A percentile compares a stretch with the other conserved stretches of the same genome.
phyloP scores from a whole-genome alignment of 108 stramenopile species.

The Skeletonema grethae region DNA sequence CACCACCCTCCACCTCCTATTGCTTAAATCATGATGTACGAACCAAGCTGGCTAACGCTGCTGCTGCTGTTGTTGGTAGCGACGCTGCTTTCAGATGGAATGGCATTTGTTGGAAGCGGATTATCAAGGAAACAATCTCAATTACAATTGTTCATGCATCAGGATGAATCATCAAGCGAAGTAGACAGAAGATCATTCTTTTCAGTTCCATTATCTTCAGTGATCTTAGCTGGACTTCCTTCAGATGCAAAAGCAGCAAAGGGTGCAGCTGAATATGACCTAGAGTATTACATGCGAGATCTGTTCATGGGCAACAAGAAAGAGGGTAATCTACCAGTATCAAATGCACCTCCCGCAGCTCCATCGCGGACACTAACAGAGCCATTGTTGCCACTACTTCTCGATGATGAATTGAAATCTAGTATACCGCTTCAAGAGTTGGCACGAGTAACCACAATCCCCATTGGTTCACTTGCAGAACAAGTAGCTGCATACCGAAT shows the following conservation, averaged over 20 bases:
- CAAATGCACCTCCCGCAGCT: slow-evolving; percentile 47
- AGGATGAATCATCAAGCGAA: not conserved
- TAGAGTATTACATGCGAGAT: slow-evolving; percentile 85
- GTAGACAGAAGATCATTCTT: slow-evolving; percentile 1
- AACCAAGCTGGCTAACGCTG: too few relatives aligned
- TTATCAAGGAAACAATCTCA: not conserved
- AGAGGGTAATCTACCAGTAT: slow-evolving; percentile 68
- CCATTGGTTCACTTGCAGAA: slow-evolving; percentile 17
- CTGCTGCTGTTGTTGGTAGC: not conserved
- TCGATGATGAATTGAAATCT: slow-evolving; percentile 46
- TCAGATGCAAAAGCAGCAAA: slow-evolving; percentile 54
- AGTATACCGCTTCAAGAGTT: slow-evolving; percentile 51
- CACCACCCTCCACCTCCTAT: too few relatives aligned
- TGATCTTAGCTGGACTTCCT: slow-evolving; percentile 2
- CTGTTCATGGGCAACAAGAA: slow-evolving; percentile 68
- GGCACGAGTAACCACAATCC: slow-evolving; percentile 17
- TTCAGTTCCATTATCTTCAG: not conserved
- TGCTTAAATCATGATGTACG: too few relatives aligned
- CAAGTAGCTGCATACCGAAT: slow-evolving; percentile 32
- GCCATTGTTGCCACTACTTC: slow-evolving; percentile 51
- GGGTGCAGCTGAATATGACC: slow-evolving; percentile 85
- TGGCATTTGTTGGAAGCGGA: not conserved
- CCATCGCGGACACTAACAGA: slow-evolving; percentile 59
- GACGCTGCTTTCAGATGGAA: not conserved
- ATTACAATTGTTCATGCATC: not conserved